Evolutionary conservation across 495 filamentous ascomycete species (phyloP).

Genomic region (Talaromyces thailandensis): DNA sequence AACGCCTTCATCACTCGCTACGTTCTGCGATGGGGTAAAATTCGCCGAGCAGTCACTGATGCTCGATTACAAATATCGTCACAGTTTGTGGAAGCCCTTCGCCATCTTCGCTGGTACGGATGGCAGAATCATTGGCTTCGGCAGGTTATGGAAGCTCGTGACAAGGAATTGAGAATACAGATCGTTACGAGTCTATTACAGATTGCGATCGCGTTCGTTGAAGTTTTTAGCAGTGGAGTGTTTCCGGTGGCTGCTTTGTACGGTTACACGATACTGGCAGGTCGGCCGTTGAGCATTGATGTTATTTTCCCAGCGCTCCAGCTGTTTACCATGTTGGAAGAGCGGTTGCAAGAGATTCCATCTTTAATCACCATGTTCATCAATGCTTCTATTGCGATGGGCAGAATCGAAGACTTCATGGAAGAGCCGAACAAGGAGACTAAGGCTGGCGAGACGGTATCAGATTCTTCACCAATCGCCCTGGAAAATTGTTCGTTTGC

Average conservation of each 20-base stretch:
- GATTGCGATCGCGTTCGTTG: conserved; percentile 50
- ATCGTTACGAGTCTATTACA: conserved; percentile 55
- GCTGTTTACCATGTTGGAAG: conserved; percentile 65
- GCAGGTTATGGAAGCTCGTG: conserved; percentile 60
- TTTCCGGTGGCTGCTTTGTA: conserved; percentile 74
- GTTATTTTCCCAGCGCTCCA: conserved; percentile 76
- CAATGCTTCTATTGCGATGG: conserved; percentile 66
- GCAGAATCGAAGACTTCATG: conserved; percentile 79
- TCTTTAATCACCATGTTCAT: conserved; percentile 59
- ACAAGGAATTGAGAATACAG: conserved; percentile 55
- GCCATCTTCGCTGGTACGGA: conserved; percentile 80
- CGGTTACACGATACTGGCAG: conserved; percentile 63
- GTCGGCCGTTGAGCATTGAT: conserved; percentile 57
- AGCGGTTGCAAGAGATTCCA: conserved; percentile 60
- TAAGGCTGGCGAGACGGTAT: conserved; percentile 19
- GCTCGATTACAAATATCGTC: conserved; percentile 61
- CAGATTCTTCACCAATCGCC: conserved; percentile 24
- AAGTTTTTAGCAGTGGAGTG: conserved; percentile 53
- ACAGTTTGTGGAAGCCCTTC: conserved; percentile 74
- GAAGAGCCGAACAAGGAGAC: conserved; percentile 64
- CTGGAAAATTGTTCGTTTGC: conserved; percentile 60
- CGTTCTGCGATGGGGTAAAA: conserved; percentile 53
- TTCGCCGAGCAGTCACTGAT: conserved; percentile 60
- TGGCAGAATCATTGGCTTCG: conserved; percentile 76
- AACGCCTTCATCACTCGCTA: conserved; percentile 54